Conservation (phyloP, 2,329 filamentous ascomycete species). For the Aureobasidium vineae region DNA sequence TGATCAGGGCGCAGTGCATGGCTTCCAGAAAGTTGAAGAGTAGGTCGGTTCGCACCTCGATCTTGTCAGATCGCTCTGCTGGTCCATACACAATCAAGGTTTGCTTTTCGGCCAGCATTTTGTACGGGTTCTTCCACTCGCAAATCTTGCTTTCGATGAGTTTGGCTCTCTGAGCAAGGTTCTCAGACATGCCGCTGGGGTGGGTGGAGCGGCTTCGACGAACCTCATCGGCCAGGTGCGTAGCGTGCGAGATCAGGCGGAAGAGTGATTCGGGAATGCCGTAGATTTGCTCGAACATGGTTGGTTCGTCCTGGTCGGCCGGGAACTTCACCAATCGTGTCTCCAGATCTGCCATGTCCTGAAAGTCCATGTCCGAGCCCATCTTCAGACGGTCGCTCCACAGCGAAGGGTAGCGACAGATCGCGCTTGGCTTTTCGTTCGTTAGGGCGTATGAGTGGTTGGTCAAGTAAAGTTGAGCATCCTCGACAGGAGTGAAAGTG, state of each 20-base stretch:
- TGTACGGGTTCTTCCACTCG: constrained; percentile 25
- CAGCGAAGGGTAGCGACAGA: constrained; percentile 27
- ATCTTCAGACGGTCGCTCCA: constrained; percentile 38
- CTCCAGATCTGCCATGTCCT: constrained; percentile 40
- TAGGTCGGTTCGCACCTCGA: constrained; percentile 35
- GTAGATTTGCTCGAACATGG: constrained; percentile 45
- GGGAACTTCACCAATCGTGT: constrained; percentile 36
- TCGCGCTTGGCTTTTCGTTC: constrained; percentile 26
- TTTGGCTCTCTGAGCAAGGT: constrained; percentile 7
- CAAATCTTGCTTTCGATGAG: constrained; percentile 21
- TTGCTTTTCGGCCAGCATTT: constrained; percentile 3
- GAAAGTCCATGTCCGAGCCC: constrained; percentile 3
- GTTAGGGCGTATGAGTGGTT: constrained; percentile 32
- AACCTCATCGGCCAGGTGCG: constrained; percentile 39
- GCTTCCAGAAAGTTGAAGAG: constrained; percentile 42
- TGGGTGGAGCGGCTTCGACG: constrained; percentile 27
- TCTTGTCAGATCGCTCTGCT: constrained; percentile 31
- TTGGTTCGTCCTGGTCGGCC: constrained; percentile 29
- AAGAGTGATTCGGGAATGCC: constrained; percentile 48
- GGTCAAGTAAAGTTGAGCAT: constrained; percentile 36
- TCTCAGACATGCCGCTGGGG: neutral
- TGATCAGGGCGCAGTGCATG: constrained; percentile 43
- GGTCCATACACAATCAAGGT: constrained; percentile 30
- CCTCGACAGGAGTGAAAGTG: constrained; percentile 26
- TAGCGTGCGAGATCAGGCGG: constrained; percentile 47